Conservation (phyloP, 192 early-diverging fungal species). For the Coemansia brasiliensis region DNA sequence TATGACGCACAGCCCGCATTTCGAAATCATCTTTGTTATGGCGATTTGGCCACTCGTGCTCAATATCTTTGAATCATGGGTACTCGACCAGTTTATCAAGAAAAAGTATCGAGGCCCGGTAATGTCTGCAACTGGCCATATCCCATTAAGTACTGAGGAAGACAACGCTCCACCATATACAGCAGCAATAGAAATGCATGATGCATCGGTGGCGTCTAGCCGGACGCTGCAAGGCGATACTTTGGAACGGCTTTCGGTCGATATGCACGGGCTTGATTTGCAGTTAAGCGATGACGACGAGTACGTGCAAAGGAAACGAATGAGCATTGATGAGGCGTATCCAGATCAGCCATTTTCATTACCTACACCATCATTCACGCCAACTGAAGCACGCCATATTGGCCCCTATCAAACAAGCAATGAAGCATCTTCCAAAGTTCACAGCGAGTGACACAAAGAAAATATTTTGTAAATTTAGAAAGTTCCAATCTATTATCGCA, state of each 20-base stretch:
- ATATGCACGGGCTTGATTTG: constrained; percentile 27
- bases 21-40: constrained; percentile 56
- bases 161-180: neutral
- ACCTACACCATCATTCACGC: constrained; percentile 3
- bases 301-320: neutral
- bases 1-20: constrained; percentile 33
- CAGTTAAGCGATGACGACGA: constrained; percentile 11
- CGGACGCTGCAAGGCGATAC: constrained; percentile 24
- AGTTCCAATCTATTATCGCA: constrained; percentile 1
- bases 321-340: neutral
- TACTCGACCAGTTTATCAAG: constrained; percentile 55
- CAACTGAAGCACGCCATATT: neutral
- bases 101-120: constrained; percentile 4
- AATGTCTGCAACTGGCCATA: constrained; percentile 23
- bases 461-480: neutral
- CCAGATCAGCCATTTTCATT: neutral
- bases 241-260: constrained; percentile 18
- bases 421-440: neutral
- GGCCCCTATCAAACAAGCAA: neutral
- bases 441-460: neutral
- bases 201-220: constrained; percentile 19
- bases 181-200: constrained; percentile 25
- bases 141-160: constrained; percentile 28
- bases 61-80: constrained; percentile 56
- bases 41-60: constrained; percentile 51